Evolutionary conservation across 371 early-diverging fungal genomes (phyloP), one percentile per base, ranked within the genome.

Genomic region (Mucor plumbeus): DNA sequence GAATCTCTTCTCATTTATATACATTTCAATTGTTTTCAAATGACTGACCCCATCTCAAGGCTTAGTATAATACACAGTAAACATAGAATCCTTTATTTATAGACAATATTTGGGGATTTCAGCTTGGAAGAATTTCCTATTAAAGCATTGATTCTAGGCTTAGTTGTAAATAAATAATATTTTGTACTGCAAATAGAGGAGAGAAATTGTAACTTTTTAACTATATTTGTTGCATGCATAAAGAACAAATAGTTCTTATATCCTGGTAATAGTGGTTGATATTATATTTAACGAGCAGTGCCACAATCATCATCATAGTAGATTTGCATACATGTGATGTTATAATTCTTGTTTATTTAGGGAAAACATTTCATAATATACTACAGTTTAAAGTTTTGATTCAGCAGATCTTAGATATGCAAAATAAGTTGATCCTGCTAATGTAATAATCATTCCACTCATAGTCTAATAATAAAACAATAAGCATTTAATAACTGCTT

Each of bases 401-500:
- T 65, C 65, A 53, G 21, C 43, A n/a, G 63, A 63, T 64, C 41
- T 63, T 0, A 56, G 44, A 38, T 60, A 56, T 6, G 59, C 21
- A 33, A 63, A 73, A 53, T 43, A 69, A 35, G 39, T 26, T 54
- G 70, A 54, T 38, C 70, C 67, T 2, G 36, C 11, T 6, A 74
- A 39, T 14, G 67, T 15, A 31, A 70, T 61, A 8, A 64, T 4
- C 17, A 74, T 58, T 10, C 74, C 74, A 36, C 56, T 5, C 14
- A 54, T 8, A 39, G 67, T 74, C 74, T 74, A 61, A 21, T 3
- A 15, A 5, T 15, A 44, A 21, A 31, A 6, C 17, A 43, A 31
- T 14, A 0, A 13, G 33, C 11, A 11, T 38, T 38, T 26, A 26
- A 26, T 26, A 26, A 26, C 26, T 26, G 26, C 26, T 11, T 38